Evolutionary conservation across 257 asterid genomes (phyloP).

Genomic region (Solanum bulbocastanum): DNA sequence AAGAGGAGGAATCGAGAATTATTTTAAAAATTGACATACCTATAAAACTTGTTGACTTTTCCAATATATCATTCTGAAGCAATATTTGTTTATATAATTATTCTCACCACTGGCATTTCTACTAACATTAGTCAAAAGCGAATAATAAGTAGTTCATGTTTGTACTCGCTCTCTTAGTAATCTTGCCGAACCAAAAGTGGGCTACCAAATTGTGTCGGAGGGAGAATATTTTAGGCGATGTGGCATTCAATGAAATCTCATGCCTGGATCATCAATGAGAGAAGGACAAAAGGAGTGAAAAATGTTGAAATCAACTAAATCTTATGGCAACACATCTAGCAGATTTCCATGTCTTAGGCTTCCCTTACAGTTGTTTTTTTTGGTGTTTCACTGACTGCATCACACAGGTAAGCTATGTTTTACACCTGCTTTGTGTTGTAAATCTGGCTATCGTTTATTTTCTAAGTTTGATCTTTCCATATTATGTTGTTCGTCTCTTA

Average conservation of each 20-base stretch:
- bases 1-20: background rate
- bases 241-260: background rate
- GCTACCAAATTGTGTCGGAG: background rate
- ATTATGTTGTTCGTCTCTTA: background rate
- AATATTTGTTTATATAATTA: background rate
- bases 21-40: background rate
- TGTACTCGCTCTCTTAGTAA: background rate
- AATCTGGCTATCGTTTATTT: background rate
- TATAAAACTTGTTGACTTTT: background rate
- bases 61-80: background rate
- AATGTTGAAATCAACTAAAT: background rate
- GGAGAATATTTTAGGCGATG: background rate
- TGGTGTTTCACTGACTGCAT: background rate
- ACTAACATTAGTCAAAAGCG: background rate
- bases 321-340: background rate
- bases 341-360: background rate
- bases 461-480: background rate
- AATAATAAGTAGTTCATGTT: background rate
- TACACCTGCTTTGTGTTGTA: background rate
- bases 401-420: background rate
- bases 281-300: background rate
- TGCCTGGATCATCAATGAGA: background rate
- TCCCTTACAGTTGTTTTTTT: background rate
- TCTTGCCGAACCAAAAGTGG: background rate
- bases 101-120: background rate